Evolutionary conservation across 176 grass and related monocot genomes (phyloP), one percentile per base, ranked within the genome.

Genomic region (Puya raimondii): DNA sequence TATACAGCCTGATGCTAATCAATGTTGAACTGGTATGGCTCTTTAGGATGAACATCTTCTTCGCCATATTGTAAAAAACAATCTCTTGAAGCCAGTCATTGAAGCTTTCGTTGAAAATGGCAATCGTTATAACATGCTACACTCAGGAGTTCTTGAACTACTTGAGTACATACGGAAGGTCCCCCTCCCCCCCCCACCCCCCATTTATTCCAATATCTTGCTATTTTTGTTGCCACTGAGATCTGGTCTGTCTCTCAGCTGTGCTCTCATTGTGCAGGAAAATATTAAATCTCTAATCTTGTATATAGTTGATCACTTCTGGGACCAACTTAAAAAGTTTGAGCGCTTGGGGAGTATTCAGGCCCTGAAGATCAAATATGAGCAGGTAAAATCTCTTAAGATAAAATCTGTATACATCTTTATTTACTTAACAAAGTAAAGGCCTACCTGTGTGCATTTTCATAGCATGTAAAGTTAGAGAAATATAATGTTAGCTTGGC

Each of bases 131-230:
- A 96, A 96, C 72, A 73, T 92, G 86, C 86, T 96, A 53, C 89
- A 92, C 49, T 96, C 89, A 8, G 74, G 48, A 69, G 68, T 89
- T 68, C 84, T 96, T 10, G 93, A 83, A 64, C 81, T 96, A 69
- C 73, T 96, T 23, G 93, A 92, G 72, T 87, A 90, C 51, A 90
- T 92, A 76, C 83, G 79, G 59, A 90, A 86, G 93, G 93, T 96
- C 81, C 50, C 68, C 27, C 7, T 42, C 7, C 47, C 33, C 48
- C 50, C 68, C 27, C 7, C 7, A 7, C 47, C 33, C 48, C 11
- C 9, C 69, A 27, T 64, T 50, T 70, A 47, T 66, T 65, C 75
- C 56, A 73, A 71, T n/a, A 63, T 17, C 17, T 68, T 64, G 42
- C 3, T 29, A 29, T 64, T 23, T 79, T 61, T 16, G 56, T 18